Evolutionary conservation across 2,329 filamentous ascomycete species (phyloP), one percentile per base, ranked within the genome.

Genomic region (Aspergillus sp.): DNA sequence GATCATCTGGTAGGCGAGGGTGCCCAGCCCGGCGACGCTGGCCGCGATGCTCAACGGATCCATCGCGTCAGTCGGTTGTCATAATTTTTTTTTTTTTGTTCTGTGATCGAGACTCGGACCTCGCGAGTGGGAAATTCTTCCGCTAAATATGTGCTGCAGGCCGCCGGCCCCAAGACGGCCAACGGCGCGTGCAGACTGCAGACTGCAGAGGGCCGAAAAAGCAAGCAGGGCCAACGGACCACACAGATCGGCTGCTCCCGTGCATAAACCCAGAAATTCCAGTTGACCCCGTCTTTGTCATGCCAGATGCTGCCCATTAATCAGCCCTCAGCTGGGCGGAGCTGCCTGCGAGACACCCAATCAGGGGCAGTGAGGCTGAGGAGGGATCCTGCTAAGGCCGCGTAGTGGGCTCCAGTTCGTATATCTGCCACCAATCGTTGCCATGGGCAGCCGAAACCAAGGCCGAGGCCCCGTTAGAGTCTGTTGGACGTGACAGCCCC

Each of bases 31-130:
- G 2, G 57, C 60, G n/a, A 64, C 57, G 50, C 64, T 62, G 54
- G 64, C 55, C 22, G 57, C 58, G 47, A 64, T 51, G 43, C 64
- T 66, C 43, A 64, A 46, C 15, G 64, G 64, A 45, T 66, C 64
- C 64, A 66, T 66, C 47, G 23, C 11, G 34, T 41, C 25, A 7
- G 25, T 41, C 34, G 13, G 34, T 41, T 41, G 34, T 41, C 34
- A 41, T 41, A 15, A 41, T 41, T 19, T 19, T 19, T 19, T n/a
- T 15, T 38, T 41, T 41, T 41, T 8, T 15, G 34, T 15, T 41
- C 13, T 15, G 5, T 4, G 5, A 15, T 28, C 25, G 25, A 41
- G 15, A 41, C 11, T 15, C 34, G 11, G 9, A 15, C 25, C 23
- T 49, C 23, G 23, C 15, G 5, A 25, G 19, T 6, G 25, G 11